Conservation (phyloP, 1,139 yeast genomes). For the Blastobotrys niveus region DNA sequence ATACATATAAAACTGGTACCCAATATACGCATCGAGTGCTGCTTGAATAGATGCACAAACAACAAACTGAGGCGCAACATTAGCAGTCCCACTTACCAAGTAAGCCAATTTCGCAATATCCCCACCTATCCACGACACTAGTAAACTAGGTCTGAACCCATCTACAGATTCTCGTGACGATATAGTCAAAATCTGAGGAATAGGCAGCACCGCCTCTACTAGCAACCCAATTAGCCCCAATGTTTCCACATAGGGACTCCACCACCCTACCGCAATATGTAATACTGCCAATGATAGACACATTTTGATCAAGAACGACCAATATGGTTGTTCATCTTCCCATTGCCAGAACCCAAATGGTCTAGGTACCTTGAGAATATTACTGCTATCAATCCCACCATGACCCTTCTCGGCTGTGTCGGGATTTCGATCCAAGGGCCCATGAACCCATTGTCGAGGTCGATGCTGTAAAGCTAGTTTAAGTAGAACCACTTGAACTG, state of each 20-base stretch:
- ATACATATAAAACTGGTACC: conserved; percentile 51
- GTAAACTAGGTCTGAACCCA: conserved; percentile 68
- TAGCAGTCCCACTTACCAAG: conserved; percentile 48
- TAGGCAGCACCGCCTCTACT: conserved; percentile 75
- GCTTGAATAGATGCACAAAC: conserved; percentile 80
- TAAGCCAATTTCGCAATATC: conserved; percentile 74
- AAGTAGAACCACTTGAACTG: conserved; percentile 61
- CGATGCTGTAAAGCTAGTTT: conserved; percentile 60
- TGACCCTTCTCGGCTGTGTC: background rate
- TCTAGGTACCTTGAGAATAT: conserved; percentile 1
- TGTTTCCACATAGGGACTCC: conserved; percentile 45
- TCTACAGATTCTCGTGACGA: conserved; percentile 63
- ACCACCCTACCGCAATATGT: conserved; percentile 43
- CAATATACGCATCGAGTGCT: conserved; percentile 67
- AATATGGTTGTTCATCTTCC: conserved; percentile 55
- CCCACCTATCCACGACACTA: conserved; percentile 85
- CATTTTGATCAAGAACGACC: conserved; percentile 60
- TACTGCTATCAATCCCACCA: background rate
- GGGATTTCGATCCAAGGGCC: conserved; percentile 12
- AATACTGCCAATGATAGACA: conserved; percentile 38
- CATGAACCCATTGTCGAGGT: conserved; percentile 22
- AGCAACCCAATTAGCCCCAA: conserved; percentile 71
- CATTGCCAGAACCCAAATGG: conserved; percentile 82
- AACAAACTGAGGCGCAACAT: conserved; percentile 60
- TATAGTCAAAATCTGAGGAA: conserved; percentile 78